phyloP scores from a whole-genome alignment of 305 asterid species.

The Ilex paraguariensis region DNA sequence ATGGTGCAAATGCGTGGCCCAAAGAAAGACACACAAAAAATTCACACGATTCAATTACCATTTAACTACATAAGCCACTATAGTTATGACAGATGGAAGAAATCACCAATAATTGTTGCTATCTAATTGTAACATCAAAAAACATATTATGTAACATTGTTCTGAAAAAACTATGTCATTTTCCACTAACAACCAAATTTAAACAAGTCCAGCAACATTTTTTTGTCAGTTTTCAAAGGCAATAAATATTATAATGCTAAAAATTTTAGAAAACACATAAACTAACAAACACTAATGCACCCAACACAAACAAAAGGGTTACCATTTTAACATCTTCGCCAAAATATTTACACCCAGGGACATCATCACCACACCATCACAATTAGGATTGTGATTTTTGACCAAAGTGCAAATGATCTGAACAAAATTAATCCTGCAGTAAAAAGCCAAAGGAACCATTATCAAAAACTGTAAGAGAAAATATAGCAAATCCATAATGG shows the following conservation, averaged over 20 bases:
- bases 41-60: too few relatives aligned
- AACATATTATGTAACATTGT: too few relatives aligned
- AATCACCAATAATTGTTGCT: too few relatives aligned
- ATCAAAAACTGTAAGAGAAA: constrained; percentile 11
- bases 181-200: neutral
- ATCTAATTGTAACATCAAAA: too few relatives aligned
- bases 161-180: too few relatives aligned
- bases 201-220: neutral
- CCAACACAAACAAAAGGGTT: constrained; percentile 14
- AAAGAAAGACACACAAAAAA: too few relatives aligned
- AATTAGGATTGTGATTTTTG: constrained; percentile 56
- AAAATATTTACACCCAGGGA: constrained; percentile 75
- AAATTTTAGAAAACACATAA: neutral
- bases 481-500: neutral
- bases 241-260: too few relatives aligned
- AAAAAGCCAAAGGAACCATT: constrained; percentile 18
- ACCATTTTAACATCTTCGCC: constrained; percentile 91
- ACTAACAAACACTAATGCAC: constrained; percentile 5
- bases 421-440: constrained; percentile 67
- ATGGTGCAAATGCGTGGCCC: too few relatives aligned
- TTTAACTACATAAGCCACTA: too few relatives aligned
- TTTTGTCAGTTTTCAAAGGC: too few relatives aligned
- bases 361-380: constrained; percentile 61
- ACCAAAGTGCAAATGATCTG: constrained; percentile 74
- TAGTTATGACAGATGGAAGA: too few relatives aligned